phyloP scores from a whole-genome alignment of 495 filamentous ascomycete genomes.

The Xylaria flabelliformis region DNA sequence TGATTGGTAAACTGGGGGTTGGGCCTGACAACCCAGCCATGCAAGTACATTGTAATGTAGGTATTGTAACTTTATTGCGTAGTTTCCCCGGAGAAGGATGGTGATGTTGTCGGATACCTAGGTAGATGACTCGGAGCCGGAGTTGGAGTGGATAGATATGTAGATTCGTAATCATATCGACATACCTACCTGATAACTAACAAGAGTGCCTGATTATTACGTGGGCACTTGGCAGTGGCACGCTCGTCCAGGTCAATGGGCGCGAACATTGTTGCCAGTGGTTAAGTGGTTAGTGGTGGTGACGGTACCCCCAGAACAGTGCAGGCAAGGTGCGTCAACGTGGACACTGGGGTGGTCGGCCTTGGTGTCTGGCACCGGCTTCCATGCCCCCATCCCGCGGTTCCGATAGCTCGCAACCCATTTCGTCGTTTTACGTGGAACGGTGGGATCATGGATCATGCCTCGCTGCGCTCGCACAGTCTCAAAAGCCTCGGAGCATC shows the following conservation, averaged over 20 bases:
- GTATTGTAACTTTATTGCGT: background rate
- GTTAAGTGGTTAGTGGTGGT: background rate
- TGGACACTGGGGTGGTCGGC: background rate
- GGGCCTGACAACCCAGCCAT: background rate
- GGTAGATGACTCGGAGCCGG: background rate
- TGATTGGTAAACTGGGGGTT: slow-evolving; percentile 9
- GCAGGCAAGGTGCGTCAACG: background rate
- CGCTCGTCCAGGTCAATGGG: background rate
- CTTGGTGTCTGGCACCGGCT: slow-evolving; percentile 18
- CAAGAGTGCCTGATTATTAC: slow-evolving; percentile 13
- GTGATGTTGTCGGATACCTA: background rate
- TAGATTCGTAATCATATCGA: background rate
- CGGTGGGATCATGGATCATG: background rate
- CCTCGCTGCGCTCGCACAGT: slow-evolving; percentile 12
- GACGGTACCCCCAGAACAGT: slow-evolving; percentile 1
- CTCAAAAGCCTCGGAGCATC: slow-evolving; percentile 2
- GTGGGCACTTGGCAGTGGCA: slow-evolving; percentile 14
- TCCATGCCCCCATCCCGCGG: slow-evolving; percentile 12
- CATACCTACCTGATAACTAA: slow-evolving; percentile 7
- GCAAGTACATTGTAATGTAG: background rate
- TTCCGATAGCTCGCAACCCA: slow-evolving; percentile 11
- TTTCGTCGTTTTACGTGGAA: background rate
- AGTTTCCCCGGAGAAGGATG: background rate
- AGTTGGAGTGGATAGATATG: background rate
- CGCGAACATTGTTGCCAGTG: background rate